Base-by-base conservation (phyloP, 2,329 filamentous ascomycete genomes). In the Fusarium setosum region DNA sequence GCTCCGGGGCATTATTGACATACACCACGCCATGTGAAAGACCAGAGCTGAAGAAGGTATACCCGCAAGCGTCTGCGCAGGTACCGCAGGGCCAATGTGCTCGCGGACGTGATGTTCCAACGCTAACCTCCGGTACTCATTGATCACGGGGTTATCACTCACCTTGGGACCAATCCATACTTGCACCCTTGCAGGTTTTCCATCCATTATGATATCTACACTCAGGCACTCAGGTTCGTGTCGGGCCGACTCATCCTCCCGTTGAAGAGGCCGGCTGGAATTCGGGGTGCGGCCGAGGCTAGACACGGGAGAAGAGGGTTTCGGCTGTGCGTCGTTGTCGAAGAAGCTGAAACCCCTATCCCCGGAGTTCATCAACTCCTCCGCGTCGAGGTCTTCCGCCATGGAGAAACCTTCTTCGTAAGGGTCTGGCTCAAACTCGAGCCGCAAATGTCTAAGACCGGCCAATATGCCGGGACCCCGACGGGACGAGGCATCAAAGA, bases 21-120 rank as follows among this genome's bases (percentile, higher is more conserved):
- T 78, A 58, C 81, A 79, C 86, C 86, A 88, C 0, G 86, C 85
- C 2, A 77, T 79, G 24, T 82, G 76, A 65, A 83, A 88, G 35
- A 88, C 72, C 54, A 79, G 81, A 1, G 77, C 74, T 0, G 77
- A 74, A 1, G 72, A 45, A 5, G 85, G 85, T 5, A 82, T 84
- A 2, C 86, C 86, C 0, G 83, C 83, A 3, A 70, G 74, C 15
- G 84, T 74, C 53, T 88, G 86, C 18, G 76, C 74, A 12, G 85
- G 83, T 7, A 81, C 82, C 6, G 77, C 82, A 5, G 84, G 83
- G 2, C 79, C 82, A 15, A 84, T 68, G 20, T 71, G 63, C n/a
- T 74, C 67, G 31, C 75, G 74, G 12, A 85, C 61, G 4, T 65
- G 61, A 1, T 75, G 55, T 17, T 81, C 69, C 24, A 78, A 60